Conservation (phyloP, 2,329 filamentous ascomycete genomes). For the Venturia carpophila region DNA sequence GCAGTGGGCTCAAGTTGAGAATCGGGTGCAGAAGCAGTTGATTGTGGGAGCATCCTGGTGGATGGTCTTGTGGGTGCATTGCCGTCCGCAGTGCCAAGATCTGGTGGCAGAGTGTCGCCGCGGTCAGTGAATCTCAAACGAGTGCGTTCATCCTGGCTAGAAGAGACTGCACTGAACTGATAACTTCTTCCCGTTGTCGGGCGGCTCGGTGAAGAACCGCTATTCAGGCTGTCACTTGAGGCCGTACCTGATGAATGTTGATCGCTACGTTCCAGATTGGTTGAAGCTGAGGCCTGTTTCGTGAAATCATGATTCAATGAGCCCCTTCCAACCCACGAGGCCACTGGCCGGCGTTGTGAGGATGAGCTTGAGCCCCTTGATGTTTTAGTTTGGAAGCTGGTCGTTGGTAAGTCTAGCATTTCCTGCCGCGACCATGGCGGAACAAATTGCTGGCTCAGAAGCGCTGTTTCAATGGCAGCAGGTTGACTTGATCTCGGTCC, state of each 20-base stretch:
- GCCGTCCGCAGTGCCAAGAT: background rate
- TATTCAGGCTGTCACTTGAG: background rate
- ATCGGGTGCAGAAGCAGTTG: background rate
- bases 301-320: background rate
- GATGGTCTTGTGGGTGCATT: background rate
- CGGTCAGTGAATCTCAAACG: background rate
- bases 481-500: background rate
- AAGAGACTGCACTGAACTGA: background rate
- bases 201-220: background rate
- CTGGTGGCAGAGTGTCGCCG: background rate
- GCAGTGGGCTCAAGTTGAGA: background rate
- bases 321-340: background rate
- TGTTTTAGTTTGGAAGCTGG: background rate
- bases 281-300: background rate
- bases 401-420: background rate
- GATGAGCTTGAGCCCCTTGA: background rate
- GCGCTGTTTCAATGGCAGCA: background rate
- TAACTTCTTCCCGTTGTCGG: background rate
- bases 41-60: no score
- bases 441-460: background rate
- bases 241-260: background rate
- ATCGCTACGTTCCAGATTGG: background rate
- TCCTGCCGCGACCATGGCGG: background rate
- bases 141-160: background rate
- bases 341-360: background rate